Conservation (phyloP, 2,329 filamentous ascomycete species). For the Fusarium sp. region DNA sequence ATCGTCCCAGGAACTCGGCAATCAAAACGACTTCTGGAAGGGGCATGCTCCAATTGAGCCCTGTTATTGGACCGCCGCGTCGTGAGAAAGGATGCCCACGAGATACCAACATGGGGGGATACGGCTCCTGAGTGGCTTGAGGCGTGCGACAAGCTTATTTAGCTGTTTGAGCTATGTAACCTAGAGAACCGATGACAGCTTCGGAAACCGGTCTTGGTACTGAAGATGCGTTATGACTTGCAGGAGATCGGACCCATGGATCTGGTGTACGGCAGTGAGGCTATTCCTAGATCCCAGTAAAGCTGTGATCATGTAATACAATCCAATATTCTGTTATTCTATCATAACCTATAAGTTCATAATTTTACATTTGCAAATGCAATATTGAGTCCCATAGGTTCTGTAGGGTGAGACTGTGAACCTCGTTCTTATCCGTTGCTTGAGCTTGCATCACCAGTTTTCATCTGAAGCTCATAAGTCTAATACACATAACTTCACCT, state of each 20-base stretch:
- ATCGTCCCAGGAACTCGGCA: constrained; percentile 19
- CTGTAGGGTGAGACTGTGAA: neutral
- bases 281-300: neutral
- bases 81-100: constrained; percentile 17
- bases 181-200: neutral
- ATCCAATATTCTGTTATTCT: too few species aligned
- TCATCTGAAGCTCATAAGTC: neutral
- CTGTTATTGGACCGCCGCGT: constrained; percentile 15
- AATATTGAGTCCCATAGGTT: neutral
- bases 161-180: neutral
- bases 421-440: neutral
- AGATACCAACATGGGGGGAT: neutral
- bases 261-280: neutral
- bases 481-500: neutral
- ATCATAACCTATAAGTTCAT: too few species aligned
- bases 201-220: neutral
- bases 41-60: constrained; percentile 28
- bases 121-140: constrained; percentile 6
- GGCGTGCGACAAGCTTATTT: constrained; percentile 5
- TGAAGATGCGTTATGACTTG: neutral
- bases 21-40: constrained; percentile 18
- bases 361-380: too few species aligned
- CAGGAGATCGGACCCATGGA: neutral
- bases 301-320: too few species aligned
- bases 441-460: neutral